Evolutionary conservation across 106 monocot species (phyloP), one percentile per base, ranked within the genome.

Genomic region (Allium sativum): DNA sequence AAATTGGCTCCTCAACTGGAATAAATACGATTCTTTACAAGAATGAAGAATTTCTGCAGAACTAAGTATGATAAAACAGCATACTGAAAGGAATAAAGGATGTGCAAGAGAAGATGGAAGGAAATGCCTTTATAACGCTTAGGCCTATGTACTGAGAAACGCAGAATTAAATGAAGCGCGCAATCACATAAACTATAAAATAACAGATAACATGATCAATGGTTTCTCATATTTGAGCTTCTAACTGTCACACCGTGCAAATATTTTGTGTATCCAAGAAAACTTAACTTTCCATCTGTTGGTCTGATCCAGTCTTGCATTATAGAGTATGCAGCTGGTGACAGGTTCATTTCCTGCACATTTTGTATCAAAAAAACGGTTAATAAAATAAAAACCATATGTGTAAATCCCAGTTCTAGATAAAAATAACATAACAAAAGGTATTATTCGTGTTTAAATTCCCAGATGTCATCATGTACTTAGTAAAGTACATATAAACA

Each of bases 211-310:
- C 42, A 62, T 62, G 81, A 83, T 31, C 57, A 71, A 21, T 75
- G 79, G 66, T 79, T 75, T 76, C 91, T 84, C 45, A 72, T 63
- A 60, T 79, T 79, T 16, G 85, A 72, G 66, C 72, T 77, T 1
- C 96, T 74, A 44, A 87, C 68, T 11, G 87, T 91, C 54, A 91
- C 91, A 17, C 96, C 96, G 43, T 91, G 91, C 71, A 98, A 98
- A 65, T 84, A 98, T 81, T 91, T 98, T 55, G 90, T 91, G 75
- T 80, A 98, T 18, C 91, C 96, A 42, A 87, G 77, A 66, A 91
- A 85, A 58, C 78, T 91, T 45, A 98, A 82, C 68, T 84, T 98
- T 19, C 96, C 76, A 62, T 98, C 96, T 1, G 78, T 72, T 20
- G 41, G 62, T 69, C 96, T 82, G 66, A 98, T 84, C 96, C 96